A percentile compares a stretch with the other conserved stretches of the same genome.
These are phyloP conservation scores for Phytophthora citricola DNA, from an alignment of 352 stramenopile genomes.

Conservation along the genomic window DNA sequence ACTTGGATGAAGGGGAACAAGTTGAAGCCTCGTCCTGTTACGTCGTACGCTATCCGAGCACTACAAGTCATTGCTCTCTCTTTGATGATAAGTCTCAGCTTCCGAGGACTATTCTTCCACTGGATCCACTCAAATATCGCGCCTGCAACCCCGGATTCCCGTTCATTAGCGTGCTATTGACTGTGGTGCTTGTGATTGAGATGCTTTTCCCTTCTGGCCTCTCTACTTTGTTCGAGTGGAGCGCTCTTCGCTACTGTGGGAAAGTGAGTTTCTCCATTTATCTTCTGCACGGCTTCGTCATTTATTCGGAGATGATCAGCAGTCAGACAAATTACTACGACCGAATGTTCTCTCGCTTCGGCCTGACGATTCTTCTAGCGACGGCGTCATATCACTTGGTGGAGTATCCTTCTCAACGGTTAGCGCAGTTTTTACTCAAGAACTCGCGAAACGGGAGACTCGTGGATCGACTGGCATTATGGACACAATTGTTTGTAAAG, in stretches of 20 bases:
- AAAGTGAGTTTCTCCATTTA: not conserved
- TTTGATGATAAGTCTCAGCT: constrained; percentile 34
- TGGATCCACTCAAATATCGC: constrained; percentile 16
- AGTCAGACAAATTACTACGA: not conserved
- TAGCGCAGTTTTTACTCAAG: not conserved
- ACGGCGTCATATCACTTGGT: not conserved
- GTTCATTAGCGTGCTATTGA: constrained; percentile 35
- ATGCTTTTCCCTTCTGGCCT: constrained; percentile 35
- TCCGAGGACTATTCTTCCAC: constrained; percentile 5
- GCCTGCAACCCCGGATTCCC: constrained; percentile 11
- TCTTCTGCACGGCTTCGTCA: not conserved
- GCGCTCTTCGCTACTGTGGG: not conserved
- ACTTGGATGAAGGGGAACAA: constrained; percentile 7
- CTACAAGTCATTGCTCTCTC: constrained; percentile 17
- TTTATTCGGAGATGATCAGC: not conserved
- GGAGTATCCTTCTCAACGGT: not conserved
- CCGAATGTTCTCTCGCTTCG: not conserved
- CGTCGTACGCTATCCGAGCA: constrained; percentile 10
- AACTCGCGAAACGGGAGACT: not conserved
- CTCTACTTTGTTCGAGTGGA: constrained; percentile 17
- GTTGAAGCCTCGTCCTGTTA: constrained; percentile 9
- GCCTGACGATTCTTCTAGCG: not conserved
- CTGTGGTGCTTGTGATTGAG: constrained; percentile 40
- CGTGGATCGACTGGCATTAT: not conserved
- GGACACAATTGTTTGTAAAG: too few relatives aligned